These are phyloP conservation scores for Fusarium bactridioides DNA, from an alignment of 2,329 filamentous ascomycete species.

Conservation along the genomic window DNA sequence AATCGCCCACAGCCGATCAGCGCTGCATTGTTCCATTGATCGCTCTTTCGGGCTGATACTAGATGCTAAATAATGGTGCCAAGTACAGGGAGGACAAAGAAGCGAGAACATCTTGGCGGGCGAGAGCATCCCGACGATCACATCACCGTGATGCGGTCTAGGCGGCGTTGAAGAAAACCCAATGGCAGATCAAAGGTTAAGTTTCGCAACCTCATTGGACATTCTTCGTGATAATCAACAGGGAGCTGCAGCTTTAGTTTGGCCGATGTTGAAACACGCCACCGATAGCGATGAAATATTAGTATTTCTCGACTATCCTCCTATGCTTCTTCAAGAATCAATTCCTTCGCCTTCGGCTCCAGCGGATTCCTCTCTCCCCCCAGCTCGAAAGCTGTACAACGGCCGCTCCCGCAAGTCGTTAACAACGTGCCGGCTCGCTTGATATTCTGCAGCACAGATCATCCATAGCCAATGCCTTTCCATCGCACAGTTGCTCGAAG, in stretches of 20 bases:
- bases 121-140: background rate
- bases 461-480: background rate
- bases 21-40: conserved; percentile 5
- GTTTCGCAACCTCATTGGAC: conserved; percentile 20
- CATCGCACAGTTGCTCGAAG: background rate
- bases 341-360: conserved; percentile 2
- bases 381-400: conserved; percentile 17
- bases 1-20: background rate
- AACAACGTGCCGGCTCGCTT: background rate
- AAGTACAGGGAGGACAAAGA: background rate
- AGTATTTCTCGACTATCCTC: background rate
- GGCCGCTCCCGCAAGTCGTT: conserved; percentile 9
- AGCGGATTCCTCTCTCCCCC: background rate
- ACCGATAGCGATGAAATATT: background rate
- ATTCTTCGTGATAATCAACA: background rate
- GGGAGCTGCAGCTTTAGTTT: background rate
- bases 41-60: background rate
- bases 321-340: background rate
- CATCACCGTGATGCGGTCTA: background rate
- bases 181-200: conserved; percentile 5
- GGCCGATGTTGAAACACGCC: background rate
- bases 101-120: background rate
- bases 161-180: background rate
- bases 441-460: background rate
- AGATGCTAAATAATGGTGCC: background rate